These are phyloP conservation scores for Aspergillus sp. DNA, from an alignment of 2,329 filamentous ascomycete genomes.

Conservation along the genomic window DNA sequence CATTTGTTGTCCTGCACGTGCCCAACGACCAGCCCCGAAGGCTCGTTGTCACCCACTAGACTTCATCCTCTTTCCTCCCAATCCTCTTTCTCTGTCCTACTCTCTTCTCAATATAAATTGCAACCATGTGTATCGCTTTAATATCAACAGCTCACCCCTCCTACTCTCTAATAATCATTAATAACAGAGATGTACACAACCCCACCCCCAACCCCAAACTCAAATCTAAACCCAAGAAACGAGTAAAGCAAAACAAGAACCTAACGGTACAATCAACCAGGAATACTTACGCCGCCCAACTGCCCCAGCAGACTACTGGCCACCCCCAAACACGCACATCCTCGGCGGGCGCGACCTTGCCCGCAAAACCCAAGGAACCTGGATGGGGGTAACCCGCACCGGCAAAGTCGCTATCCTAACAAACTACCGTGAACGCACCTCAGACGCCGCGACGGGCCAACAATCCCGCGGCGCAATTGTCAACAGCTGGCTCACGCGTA, in stretches of 20 bases:
- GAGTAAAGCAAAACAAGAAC: neutral
- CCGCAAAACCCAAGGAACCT: slow-evolving; percentile 60
- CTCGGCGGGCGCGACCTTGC: slow-evolving; percentile 63
- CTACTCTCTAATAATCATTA: slow-evolving; percentile 64
- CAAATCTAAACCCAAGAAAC: neutral
- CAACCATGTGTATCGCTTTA: slow-evolving; percentile 67
- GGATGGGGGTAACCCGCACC: slow-evolving; percentile 62
- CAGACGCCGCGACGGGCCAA: slow-evolving; percentile 47
- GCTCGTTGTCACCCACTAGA: neutral
- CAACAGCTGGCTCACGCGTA: slow-evolving; percentile 56
- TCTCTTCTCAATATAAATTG: neutral
- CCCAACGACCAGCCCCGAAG: neutral
- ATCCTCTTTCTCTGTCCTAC: neutral
- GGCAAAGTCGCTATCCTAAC: slow-evolving; percentile 63
- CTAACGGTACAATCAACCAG: slow-evolving; percentile 31
- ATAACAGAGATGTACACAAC: slow-evolving; percentile 68
- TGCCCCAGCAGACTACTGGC: slow-evolving; percentile 60
- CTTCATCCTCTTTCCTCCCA: neutral
- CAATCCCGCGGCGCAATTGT: slow-evolving; percentile 60
- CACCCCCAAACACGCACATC: slow-evolving; percentile 53
- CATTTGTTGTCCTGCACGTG: slow-evolving; percentile 8
- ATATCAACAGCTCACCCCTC: slow-evolving; percentile 67
- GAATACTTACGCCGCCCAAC: slow-evolving; percentile 65
- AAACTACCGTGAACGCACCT: slow-evolving; percentile 60
- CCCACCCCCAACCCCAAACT: neutral